Evolutionary conservation across 306 rosid species (phyloP).

Genomic region (Dryas octopetala): DNA sequence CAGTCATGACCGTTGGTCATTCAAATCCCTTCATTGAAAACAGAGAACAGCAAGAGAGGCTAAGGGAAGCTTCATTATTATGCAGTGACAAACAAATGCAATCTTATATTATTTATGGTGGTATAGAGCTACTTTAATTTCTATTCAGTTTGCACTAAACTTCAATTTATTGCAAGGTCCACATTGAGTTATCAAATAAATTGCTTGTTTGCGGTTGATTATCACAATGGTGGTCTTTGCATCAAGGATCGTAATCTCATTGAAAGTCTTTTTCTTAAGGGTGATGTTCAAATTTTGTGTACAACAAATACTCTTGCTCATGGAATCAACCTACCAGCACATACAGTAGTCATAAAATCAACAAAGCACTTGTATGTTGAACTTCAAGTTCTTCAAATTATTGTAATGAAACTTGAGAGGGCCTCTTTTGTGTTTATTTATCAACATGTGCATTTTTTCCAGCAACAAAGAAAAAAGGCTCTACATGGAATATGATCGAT

Average conservation of each 20-base stretch:
- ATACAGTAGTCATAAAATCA: slow-evolving; percentile 94
- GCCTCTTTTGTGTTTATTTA: slow-evolving; percentile 24
- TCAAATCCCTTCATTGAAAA: slow-evolving; percentile 89
- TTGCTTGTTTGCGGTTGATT: slow-evolving; percentile 66
- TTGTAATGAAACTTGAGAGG: slow-evolving; percentile 13
- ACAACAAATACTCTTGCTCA: slow-evolving; percentile 97
- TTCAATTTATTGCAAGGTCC: slow-evolving; percentile 8
- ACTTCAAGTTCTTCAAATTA: slow-evolving; percentile 10
- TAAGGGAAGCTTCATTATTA: slow-evolving; percentile 87
- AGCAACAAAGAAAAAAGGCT: slow-evolving; percentile 97
- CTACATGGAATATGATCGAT: slow-evolving; percentile 94
- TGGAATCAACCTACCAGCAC: slow-evolving; percentile 98
- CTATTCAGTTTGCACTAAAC: not conserved
- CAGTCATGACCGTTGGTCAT: slow-evolving; percentile 73
- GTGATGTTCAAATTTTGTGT: slow-evolving; percentile 87
- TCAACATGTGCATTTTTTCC: slow-evolving; percentile 33
- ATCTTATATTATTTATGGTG: slow-evolving; percentile 87
- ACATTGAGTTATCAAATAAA: slow-evolving; percentile 18
- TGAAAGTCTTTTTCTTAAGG: slow-evolving; percentile 92
- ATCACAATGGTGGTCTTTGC: slow-evolving; percentile 98
- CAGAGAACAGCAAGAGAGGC: slow-evolving; percentile 79
- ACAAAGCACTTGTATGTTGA: slow-evolving; percentile 86
- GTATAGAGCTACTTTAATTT: slow-evolving; percentile 37
- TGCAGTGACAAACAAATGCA: slow-evolving; percentile 97
- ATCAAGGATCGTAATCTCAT: slow-evolving; percentile 86